These are phyloP conservation scores for Eucalyptus tenuipes DNA, from an alignment of 345 rosid species.

Conservation along the genomic window DNA sequence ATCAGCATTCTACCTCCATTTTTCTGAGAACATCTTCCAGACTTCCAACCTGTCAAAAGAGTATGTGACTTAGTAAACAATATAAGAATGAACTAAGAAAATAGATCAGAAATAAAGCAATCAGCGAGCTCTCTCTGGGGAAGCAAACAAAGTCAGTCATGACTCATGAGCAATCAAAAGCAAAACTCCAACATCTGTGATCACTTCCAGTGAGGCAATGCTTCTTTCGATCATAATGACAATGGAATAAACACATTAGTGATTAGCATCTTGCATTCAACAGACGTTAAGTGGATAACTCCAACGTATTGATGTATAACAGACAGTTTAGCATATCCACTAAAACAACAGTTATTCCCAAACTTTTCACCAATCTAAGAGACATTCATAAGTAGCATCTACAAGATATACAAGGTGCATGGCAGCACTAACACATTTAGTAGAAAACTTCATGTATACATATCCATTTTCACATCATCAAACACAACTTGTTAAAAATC, in stretches of 20 bases:
- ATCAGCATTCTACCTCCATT: slow-evolving; percentile 59
- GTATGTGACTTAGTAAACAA: neutral
- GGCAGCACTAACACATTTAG: neutral
- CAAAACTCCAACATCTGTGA: neutral
- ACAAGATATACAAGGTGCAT: neutral
- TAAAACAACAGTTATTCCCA: neutral
- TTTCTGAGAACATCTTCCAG: slow-evolving; percentile 81
- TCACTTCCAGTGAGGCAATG: neutral
- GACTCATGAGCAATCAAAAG: neutral
- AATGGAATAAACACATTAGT: neutral
- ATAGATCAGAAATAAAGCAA: neutral
- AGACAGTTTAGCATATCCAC: neutral
- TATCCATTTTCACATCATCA: neutral
- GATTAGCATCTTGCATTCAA: neutral
- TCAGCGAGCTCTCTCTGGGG: neutral
- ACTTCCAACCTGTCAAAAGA: slow-evolving; percentile 67
- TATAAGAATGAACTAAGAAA: neutral
- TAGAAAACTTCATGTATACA: neutral
- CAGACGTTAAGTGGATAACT: neutral
- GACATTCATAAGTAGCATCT: neutral
- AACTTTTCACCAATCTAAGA: neutral
- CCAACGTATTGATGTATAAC: neutral
- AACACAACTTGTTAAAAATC: neutral
- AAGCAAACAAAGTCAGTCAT: neutral
- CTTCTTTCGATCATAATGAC: neutral